These are phyloP conservation scores for Boletus pseudo-olivaceus DNA, from an alignment of 768 basidiomycete species.

Conservation along the genomic window DNA sequence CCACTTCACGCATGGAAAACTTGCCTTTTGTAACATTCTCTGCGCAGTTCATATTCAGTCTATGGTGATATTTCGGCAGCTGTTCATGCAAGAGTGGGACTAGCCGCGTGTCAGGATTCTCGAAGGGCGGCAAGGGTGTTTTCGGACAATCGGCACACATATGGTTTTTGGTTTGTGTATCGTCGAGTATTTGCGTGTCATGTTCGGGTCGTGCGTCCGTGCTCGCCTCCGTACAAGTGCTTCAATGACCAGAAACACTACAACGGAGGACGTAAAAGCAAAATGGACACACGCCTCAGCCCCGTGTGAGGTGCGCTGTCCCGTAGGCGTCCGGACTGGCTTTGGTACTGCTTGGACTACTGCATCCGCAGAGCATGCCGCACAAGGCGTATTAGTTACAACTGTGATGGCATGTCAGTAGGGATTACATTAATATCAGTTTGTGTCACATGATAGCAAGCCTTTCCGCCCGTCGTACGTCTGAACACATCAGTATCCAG, in stretches of 20 bases:
- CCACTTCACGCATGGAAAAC: conserved; percentile 3
- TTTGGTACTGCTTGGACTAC: conserved; percentile 22
- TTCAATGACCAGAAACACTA: conserved; percentile 5
- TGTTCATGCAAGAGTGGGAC: conserved; percentile 2
- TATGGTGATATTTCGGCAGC: conserved; percentile 17
- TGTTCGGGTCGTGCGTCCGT: conserved; percentile 6
- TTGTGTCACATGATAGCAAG: conserved; percentile 6
- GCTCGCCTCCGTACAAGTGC: conserved; percentile 7
- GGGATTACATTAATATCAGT: conserved; percentile 27
- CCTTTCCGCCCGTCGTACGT: conserved; percentile 1
- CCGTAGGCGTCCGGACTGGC: conserved; percentile 4
- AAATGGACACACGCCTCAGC: conserved; percentile 7
- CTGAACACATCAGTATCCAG: conserved; percentile 12
- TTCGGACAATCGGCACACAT: conserved; percentile 9
- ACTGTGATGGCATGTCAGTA: conserved; percentile 29
- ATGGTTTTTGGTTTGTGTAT: conserved; percentile 18
- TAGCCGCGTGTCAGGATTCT: not conserved
- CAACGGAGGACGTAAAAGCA: conserved; percentile 6
- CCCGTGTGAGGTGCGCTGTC: conserved; percentile 4
- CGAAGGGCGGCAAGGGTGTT: not conserved
- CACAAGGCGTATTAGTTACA: conserved; percentile 19
- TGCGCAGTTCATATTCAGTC: conserved; percentile 19
- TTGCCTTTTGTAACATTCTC: conserved; percentile 21
- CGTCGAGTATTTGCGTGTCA: conserved; percentile 23
- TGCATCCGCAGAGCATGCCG: conserved; percentile 16